Evolutionary conservation across 2,329 filamentous ascomycete species (phyloP), one percentile per base, ranked within the genome.

Genomic region (Exophiala spinifera): DNA sequence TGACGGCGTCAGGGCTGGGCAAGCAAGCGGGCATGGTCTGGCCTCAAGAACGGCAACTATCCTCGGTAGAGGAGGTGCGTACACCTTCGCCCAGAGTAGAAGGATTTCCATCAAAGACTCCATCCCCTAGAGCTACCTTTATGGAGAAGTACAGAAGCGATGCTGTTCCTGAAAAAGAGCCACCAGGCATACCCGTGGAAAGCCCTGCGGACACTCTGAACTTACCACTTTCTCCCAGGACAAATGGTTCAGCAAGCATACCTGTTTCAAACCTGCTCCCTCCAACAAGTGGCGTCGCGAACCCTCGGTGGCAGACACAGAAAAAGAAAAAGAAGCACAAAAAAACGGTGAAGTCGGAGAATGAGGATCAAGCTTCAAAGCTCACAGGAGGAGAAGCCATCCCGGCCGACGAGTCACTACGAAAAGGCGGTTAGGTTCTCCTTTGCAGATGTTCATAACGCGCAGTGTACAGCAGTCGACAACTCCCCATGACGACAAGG

Each of bases 291-390:
- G 34, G 28, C 20, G 49, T 20, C 15, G 39, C 31, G n/a, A 34
- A 19, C 23, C 55, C 37, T 48, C 40, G 54, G 33, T 76, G 74
- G 74, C 73, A 76, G 61, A 75, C 70, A 2, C 59, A 53, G 28
- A 63, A 61, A 25, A 73, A 71, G 8, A 75, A 74, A 63, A 72
- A 69, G 6, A 75, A 72, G 63, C 74, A 71, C 59, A 75, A 70
- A 61, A 66, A 72, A 50, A 72, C 70, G 54, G 60, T 62, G 42
- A 74, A 72, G 51, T 64, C 66, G 4, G 63, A 69, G 23, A 64
- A 63, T 10, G 72, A 74, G 15, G 54, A 64, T 14, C 56, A 55
- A 28, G 64, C 64, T 21, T 61, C 65, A 21, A 65, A 66, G n/a
- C 47, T 61, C 21, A 61, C 64, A 37, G 65, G 68, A 4, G 67